Evolutionary conservation across 345 rosid species (phyloP), one percentile per base, ranked within the genome.

Genomic region (Bruguiera parviflora): DNA sequence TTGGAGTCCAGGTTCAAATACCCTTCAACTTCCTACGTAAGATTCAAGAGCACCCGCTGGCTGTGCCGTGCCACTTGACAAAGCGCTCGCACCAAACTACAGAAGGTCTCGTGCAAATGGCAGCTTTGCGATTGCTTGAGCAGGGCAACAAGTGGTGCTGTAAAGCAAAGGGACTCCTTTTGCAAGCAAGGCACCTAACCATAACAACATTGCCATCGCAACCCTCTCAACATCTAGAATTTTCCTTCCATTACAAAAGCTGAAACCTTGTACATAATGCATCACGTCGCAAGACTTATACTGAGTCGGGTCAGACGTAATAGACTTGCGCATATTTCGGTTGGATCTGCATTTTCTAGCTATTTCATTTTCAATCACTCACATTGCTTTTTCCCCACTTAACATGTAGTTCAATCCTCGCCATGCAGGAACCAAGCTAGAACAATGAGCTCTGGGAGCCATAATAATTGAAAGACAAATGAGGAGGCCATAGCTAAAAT

Each of bases 111-210:
- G 71, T 74, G 79, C 61, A 70, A 43, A 18, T 66, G 69, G 78
- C 84, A 79, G 83, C 80, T 80, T 73, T 83, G 77, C 62, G 51
- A 13, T 83, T 83, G 84, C 82, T 78, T 83, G 49, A 60, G 57
- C 33, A 67, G 66, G 57, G 71, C 18, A 64, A n/a, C 66, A 49
- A 61, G 72, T 39, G 60, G 63, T 64, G 82, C 10, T 72, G 84
- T 77, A 75, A 80, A 80, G 82, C 76, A 76, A 80, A 78, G 82
- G 64, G 71, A 79, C 76, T 65, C 71, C 66, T 70, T 8, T 52
- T 46, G 56, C 77, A 80, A 83, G 86, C 79, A 83, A 83, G 53
- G 73, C 71, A 78, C 80, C 82, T 60, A 60, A 64, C 66, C 33
- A 61, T 21, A 2, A 5, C 6, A 56, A 10, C 5, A 56, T 24